These are phyloP conservation scores for Trichosporon inkin DNA, from an alignment of 1,284 basidiomycete genomes.

Conservation along the genomic window DNA sequence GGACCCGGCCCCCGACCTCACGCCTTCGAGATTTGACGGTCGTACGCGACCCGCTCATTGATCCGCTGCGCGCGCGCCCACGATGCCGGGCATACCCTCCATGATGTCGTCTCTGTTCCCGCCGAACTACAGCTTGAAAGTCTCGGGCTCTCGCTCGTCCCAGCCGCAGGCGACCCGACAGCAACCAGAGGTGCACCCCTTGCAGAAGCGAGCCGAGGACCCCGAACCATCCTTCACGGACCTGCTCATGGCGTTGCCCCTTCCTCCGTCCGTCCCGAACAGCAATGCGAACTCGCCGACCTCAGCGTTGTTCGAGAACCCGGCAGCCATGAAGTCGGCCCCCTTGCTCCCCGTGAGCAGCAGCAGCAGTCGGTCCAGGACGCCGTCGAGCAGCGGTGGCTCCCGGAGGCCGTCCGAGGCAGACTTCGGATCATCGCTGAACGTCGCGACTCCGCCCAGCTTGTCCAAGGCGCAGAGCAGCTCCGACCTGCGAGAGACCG, in stretches of 20 bases:
- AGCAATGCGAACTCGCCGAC: not conserved
- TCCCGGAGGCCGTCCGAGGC: not conserved
- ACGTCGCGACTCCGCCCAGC: not conserved
- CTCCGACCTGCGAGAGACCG: not conserved
- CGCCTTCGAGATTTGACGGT: not conserved
- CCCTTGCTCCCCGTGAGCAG: not conserved
- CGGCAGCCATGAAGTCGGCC: conserved; percentile 3
- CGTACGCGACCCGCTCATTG: not conserved
- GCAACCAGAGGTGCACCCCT: not conserved
- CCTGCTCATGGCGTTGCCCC: not conserved
- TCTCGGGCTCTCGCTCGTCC: not conserved
- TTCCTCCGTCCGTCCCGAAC: not conserved
- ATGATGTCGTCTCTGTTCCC: conserved; percentile 2
- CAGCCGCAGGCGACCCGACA: not conserved
- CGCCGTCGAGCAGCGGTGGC: not conserved
- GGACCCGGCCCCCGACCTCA: too few species aligned
- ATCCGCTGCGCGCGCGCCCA: not conserved
- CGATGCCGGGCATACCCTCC: not conserved
- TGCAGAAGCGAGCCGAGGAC: not conserved
- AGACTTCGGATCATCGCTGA: not conserved
- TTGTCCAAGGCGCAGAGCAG: not conserved
- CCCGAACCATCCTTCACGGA: conserved; percentile 1
- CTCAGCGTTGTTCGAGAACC: not conserved
- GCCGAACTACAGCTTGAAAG: not conserved
- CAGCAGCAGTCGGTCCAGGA: not conserved